A percentile compares a stretch with the other conserved stretches of the same genome.
Conservation (phyloP, 139 green algal species). For the Pseudopediastrum boryanum region DNA sequence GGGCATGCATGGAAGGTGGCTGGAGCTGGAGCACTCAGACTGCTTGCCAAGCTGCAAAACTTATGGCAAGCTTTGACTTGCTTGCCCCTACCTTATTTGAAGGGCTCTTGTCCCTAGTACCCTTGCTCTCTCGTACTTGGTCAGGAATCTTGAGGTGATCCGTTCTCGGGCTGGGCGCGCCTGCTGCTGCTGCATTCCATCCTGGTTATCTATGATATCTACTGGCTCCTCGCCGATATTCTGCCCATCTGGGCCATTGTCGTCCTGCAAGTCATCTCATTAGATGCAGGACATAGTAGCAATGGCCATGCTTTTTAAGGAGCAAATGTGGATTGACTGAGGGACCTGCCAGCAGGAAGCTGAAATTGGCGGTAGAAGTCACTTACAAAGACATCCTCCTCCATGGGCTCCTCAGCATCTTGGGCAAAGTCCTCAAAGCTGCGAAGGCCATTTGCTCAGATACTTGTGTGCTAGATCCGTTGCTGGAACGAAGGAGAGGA, state of each 20-base stretch:
- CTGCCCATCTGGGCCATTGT: neutral
- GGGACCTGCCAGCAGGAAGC: neutral
- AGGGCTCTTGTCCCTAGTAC: conserved; percentile 94
- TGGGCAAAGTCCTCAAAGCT: neutral
- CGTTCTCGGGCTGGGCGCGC: conserved; percentile 35
- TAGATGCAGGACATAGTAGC: neutral
- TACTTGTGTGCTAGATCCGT: no score
- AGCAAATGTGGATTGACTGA: neutral
- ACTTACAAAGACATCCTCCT: neutral
- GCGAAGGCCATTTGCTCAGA: neutral
- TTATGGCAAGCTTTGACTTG: neutral
- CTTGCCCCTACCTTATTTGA: conserved; percentile 80
- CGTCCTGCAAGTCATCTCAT: neutral
- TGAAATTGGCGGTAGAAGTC: neutral
- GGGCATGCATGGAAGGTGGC: neutral
- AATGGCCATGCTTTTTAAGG: neutral
- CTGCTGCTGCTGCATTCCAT: neutral
- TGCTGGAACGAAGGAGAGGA: no score
- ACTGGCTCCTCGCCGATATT: conserved; percentile 15
- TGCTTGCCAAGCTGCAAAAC: neutral
- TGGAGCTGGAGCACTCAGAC: neutral
- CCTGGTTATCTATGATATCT: neutral
- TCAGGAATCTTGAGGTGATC: conserved; percentile 97
- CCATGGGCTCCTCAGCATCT: neutral
- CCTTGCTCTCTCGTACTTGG: conserved; percentile 96